Conservation (phyloP, 306 rosid species). For the Cucurbita pepo region DNA sequence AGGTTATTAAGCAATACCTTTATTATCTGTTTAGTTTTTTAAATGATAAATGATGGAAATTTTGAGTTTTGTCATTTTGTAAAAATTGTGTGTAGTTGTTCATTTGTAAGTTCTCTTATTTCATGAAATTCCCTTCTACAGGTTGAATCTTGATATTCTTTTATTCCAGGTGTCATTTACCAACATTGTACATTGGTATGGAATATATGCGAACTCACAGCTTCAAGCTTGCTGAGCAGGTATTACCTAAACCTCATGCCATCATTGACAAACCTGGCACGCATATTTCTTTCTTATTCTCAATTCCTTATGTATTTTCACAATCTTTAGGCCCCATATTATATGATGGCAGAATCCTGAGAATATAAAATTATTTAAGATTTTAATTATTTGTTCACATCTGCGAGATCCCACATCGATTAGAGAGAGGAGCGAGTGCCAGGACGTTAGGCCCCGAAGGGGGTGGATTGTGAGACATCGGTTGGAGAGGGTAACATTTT, state of each 20-base stretch:
- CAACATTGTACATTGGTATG: slow-evolving; percentile 96
- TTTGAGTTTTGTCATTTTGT: background rate
- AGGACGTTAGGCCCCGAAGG: too few species aligned
- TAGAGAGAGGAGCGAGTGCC: too few species aligned
- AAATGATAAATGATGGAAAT: background rate
- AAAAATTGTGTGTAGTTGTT: background rate
- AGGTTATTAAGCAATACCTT: background rate
- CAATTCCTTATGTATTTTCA: background rate
- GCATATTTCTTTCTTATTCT: background rate
- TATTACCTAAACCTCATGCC: slow-evolving; percentile 4
- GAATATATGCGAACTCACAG: slow-evolving; percentile 98
- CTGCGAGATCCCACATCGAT: too few species aligned
- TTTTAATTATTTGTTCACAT: too few species aligned
- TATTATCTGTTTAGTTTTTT: background rate
- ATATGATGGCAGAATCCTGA: background rate
- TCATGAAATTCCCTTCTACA: slow-evolving; percentile 27
- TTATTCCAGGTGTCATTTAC: slow-evolving; percentile 96
- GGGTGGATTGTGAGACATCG: too few species aligned
- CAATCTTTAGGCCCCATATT: background rate
- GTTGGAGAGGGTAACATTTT: too few species aligned
- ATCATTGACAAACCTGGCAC: background rate
- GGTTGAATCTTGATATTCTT: slow-evolving; percentile 55
- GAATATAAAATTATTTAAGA: background rate
- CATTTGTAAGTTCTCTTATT: slow-evolving; percentile 27
- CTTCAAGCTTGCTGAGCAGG: slow-evolving; percentile 97